A percentile compares a stretch with the other conserved stretches of the same genome.
phyloP scores from a whole-genome alignment of 169 alveolate species.

The Plasmodium vivax region DNA sequence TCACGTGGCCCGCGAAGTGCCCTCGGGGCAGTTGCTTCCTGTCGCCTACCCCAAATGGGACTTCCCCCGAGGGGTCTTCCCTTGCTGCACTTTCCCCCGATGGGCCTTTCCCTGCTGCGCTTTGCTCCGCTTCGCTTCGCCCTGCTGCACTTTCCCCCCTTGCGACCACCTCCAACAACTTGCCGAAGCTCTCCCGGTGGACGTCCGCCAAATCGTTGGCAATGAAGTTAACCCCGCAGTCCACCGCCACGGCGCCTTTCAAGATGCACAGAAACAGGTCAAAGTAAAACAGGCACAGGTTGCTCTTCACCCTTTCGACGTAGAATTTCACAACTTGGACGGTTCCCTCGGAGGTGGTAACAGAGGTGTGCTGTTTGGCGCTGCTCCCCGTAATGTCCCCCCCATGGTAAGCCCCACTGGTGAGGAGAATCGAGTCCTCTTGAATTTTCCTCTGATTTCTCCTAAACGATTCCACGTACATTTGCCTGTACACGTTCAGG shows the following conservation, averaged over 20 bases:
- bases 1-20: neutral
- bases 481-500: neutral
- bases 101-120: no score
- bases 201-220: neutral
- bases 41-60: neutral
- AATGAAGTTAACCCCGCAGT: constrained; percentile 19
- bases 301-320: neutral
- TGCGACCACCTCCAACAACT: neutral
- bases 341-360: neutral
- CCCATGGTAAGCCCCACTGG: neutral
- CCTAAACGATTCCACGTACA: constrained; percentile 8
- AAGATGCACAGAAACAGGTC: constrained; percentile 35
- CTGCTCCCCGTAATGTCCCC: neutral
- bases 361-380: neutral
- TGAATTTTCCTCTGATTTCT: constrained; percentile 19
- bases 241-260: constrained; percentile 18
- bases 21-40: neutral
- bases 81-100: neutral
- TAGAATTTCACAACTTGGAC: neutral
- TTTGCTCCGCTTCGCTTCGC: neutral
- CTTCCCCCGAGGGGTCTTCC: neutral
- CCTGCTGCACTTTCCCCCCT: neutral
- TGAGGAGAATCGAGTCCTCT: neutral
- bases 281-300: constrained; percentile 39
- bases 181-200: neutral